Conservation (phyloP, 768 basidiomycete species). For the Kwoniella heveanensis region DNA sequence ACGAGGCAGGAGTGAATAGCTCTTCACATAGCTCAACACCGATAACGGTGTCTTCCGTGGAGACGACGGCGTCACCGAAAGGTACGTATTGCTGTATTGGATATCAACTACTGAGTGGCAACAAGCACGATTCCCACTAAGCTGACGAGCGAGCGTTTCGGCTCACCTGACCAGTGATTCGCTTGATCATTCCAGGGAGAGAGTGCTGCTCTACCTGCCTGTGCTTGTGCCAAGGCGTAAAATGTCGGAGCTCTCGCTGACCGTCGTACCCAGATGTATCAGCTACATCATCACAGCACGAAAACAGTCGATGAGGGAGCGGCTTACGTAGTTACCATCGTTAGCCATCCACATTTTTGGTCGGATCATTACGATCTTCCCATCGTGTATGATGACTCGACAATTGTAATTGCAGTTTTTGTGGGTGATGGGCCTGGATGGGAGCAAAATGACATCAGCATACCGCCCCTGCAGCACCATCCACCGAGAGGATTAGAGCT, state of each 20-base stretch:
- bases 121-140: not conserved
- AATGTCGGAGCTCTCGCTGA: constrained; percentile 61
- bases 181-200: constrained; percentile 83
- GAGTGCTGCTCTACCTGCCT: constrained; percentile 88
- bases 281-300: not conserved
- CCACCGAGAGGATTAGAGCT: not conserved
- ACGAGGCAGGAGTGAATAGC: constrained; percentile 95
- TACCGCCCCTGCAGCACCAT: not conserved
- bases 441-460: not conserved
- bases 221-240: constrained; percentile 93
- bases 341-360: constrained; percentile 99
- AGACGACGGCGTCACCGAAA: constrained; percentile 92
- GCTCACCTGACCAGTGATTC: constrained; percentile 81
- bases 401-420: constrained; percentile 99
- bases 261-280: not conserved
- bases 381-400: constrained; percentile 81
- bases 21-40: constrained; percentile 98
- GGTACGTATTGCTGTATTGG: constrained; percentile 74
- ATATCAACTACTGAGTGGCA: too few relatives aligned
- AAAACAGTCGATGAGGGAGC: constrained; percentile 61
- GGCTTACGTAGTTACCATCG: constrained; percentile 90
- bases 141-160: not conserved
- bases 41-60: constrained; percentile 91
- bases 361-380: constrained; percentile 86
- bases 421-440: constrained; percentile 85